These are phyloP conservation scores for Lolium multiflorum DNA, from an alignment of 176 grass and related monocot genomes.

Conservation along the genomic window DNA sequence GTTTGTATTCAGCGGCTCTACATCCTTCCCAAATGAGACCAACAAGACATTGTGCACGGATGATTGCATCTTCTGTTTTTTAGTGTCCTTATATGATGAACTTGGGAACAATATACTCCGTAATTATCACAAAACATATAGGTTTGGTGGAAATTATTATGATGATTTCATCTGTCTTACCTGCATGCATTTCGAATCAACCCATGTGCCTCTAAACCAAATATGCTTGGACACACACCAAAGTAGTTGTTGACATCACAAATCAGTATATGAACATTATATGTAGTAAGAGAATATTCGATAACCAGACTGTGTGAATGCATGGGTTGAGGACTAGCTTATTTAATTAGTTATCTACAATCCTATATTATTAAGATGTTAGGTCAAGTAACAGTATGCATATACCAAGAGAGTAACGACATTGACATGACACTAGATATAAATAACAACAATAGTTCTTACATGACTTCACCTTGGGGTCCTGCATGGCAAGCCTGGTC, in stretches of 20 bases:
- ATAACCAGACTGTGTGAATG: neutral
- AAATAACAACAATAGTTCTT: constrained; percentile 64
- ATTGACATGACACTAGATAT: constrained; percentile 18
- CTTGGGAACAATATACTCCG: neutral
- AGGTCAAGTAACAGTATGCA: constrained; percentile 18
- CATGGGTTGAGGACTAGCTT: neutral
- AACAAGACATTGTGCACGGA: neutral
- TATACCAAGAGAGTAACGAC: constrained; percentile 1
- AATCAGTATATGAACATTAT: neutral
- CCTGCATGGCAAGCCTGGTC: constrained; percentile 96
- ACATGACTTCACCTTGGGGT: constrained; percentile 99
- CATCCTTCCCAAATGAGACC: neutral
- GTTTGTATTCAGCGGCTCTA: neutral
- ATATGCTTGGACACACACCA: neutral
- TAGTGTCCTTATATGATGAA: neutral
- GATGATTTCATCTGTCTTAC: neutral
- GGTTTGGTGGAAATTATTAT: neutral
- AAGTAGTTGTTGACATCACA: neutral
- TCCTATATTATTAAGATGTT: constrained; percentile 12
- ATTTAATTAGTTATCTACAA: constrained; percentile 16
- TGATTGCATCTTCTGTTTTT: neutral
- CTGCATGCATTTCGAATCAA: neutral
- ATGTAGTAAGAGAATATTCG: neutral
- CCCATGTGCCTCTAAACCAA: neutral
- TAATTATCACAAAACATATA: neutral